These are phyloP conservation scores for Xylariaceae sp. DNA, from an alignment of 2,329 filamentous ascomycete species.

Conservation along the genomic window DNA sequence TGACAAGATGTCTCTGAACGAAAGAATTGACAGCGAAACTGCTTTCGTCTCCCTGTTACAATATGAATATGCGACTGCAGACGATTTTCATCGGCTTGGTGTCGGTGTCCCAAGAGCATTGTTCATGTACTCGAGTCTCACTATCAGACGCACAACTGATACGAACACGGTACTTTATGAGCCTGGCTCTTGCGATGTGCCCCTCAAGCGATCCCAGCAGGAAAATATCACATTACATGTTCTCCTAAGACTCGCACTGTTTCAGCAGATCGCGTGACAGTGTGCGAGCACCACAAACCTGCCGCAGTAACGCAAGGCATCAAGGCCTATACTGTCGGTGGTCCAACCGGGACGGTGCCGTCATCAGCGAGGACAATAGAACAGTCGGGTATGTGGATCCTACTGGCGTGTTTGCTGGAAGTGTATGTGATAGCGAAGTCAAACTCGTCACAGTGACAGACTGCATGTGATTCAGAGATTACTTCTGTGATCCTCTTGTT, in stretches of 20 bases:
- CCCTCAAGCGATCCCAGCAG: constrained; percentile 4
- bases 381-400: neutral
- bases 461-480: constrained; percentile 5
- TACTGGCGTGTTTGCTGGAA: constrained; percentile 5
- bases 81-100: no score
- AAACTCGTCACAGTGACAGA: constrained; percentile 12
- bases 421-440: constrained; percentile 9
- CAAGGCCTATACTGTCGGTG: neutral
- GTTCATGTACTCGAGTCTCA: neutral
- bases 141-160: neutral
- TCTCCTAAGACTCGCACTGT: no score
- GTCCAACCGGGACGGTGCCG: constrained; percentile 5
- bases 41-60: no score
- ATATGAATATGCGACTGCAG: no score
- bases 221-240: neutral
- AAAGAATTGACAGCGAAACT: no score
- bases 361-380: neutral
- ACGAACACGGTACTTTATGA: neutral
- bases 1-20: no score
- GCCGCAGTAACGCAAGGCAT: constrained; percentile 6
- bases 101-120: no score
- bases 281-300: constrained; percentile 2
- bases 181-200: constrained; percentile 1
- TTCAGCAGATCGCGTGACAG: neutral
- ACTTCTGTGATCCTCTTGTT: neutral